Evolutionary conservation across 164 flowering plant species (phyloP).

Genomic region (Annona squamosa): DNA sequence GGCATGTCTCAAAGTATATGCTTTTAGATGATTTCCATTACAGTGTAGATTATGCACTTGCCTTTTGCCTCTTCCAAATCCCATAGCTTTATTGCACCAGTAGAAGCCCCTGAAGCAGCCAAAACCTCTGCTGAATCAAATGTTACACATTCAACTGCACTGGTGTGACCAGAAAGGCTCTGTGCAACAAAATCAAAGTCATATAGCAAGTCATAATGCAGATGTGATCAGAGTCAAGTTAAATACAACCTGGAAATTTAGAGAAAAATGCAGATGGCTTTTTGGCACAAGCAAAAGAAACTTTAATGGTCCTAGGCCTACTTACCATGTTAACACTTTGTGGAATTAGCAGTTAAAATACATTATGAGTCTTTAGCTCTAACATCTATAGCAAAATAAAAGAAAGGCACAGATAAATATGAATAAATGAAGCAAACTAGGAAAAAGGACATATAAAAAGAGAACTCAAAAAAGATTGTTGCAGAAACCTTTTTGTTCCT

Average conservation of each 20-base stretch:
- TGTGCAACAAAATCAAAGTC: constrained; percentile 21
- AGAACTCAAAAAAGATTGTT: too few relatives aligned
- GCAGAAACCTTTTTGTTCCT: too few relatives aligned
- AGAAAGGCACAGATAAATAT: too few relatives aligned
- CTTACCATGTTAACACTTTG: too few relatives aligned
- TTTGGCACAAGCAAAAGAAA: too few relatives aligned
- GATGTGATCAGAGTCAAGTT: not conserved
- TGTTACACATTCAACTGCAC: constrained; percentile 90
- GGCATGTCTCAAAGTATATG: not conserved
- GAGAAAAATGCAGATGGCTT: not conserved
- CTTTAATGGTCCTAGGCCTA: too few relatives aligned
- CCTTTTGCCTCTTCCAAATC: constrained; percentile 97
- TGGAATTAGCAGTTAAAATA: too few relatives aligned
- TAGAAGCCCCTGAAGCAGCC: constrained; percentile 97
- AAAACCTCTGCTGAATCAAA: constrained; percentile 91
- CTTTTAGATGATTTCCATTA: not conserved
- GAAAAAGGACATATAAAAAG: too few relatives aligned
- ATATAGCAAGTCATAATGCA: not conserved
- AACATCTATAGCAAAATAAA: too few relatives aligned
- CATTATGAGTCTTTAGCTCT: too few relatives aligned
- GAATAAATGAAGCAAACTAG: too few relatives aligned
- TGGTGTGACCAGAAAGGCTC: constrained; percentile 95
- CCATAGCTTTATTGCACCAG: constrained; percentile 98
- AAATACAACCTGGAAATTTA: not conserved
- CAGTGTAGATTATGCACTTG: constrained; percentile 10